Evolutionary conservation across 371 early-diverging fungal species (phyloP), one percentile per base, ranked within the genome.

Genomic region (Phascolomyces articulosus): DNA sequence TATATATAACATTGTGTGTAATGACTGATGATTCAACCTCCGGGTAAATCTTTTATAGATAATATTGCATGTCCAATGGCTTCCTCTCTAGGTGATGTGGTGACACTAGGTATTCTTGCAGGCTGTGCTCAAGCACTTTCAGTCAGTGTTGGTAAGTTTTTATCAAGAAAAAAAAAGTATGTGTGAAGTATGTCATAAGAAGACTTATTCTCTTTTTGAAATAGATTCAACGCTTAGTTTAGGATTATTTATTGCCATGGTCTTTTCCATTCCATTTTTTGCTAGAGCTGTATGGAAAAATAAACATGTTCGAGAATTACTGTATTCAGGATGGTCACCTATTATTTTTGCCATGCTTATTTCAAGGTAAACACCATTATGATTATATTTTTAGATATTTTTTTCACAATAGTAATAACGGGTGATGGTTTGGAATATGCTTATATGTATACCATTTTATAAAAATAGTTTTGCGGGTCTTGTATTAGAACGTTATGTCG

Each of bases 311-410:
- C 77, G 78, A 18, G 84, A 85, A 38, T 76, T 92, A 20, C 67
- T 94, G 4, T 81, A 79, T 55, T 83, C 85, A n/a, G 96, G 95
- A 8, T 95, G 94, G 93, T 77, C 86, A 1, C 91, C 95, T 1
- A 81, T 95, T 31, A 72, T 94, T 10, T 70, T 86, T 16, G 93
- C 96, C 15, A 91, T 94, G 85, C 69, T 87, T 4, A 93, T 94
- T 41, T 89, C 95, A 8, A 91, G 87, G 74, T 77, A 66, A 61
- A 15, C 9, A 31, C 9, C 3, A 31, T 16, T 41, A 10, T 20
- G 18, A 8, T 6, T 18, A 11, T 6, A 8, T 7, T 11, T 47
- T 20, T 7, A 0, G 38, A 27, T 60, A 29, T 4, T 11, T 10
- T 13, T 38, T 38, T 38, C 13, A 9, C 9, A 9, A 38, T 38